Evolutionary conservation across 2,329 filamentous ascomycete genomes (phyloP), one percentile per base, ranked within the genome.

Genomic region (Colletotrichum aenigma): DNA sequence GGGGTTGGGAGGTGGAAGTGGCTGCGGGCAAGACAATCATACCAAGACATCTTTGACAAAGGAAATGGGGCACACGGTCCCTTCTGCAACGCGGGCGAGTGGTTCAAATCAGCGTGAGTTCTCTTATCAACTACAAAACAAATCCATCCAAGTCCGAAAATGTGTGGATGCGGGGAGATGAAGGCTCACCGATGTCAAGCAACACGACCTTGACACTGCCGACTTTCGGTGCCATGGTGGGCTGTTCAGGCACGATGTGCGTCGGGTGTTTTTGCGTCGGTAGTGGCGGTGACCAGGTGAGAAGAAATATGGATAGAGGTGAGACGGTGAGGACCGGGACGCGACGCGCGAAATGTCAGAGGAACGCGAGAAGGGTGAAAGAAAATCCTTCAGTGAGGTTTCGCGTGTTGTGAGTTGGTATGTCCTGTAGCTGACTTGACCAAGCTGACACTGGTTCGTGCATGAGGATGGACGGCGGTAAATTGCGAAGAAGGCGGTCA

Each of bases 11-110:
- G 64, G 70, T 76, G 76, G 66, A 48, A 48, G 38, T 48, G 30
- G 58, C 26, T 60, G 61, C 61, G 77, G 69, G 74, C 68, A 77
- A 77, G 67, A 64, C 72, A 78, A 71, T 86, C 94, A 91, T 91
- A 96, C 94, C 87, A 96, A 87, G 78, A 94, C 91, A 83, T 96
- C 93, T 86, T 95, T 95, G 85, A 96, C 94, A 85, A 96, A 96
- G 79, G 93, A 95, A 83, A 96, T 95, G 79, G 94, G 93, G 84
- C 94, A 96, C 78, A 96, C 92, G 66, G 94, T 96, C 77, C 94
- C 94, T 89, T 96, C 94, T 96, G 80, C 18, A 77, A 78, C 70
- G 74, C 66, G 36, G 36, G 16, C 36, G 48, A 9, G n/a, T 43
- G 62, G 34, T 36, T 43, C 60, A 69, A 69, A 70, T 77, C 65